Percentiles rank a stretch among this genome's conserved stretches.
Evolutionary conservation across 768 basidiomycete species (phyloP).

Genomic region (Astraeus odoratus): DNA sequence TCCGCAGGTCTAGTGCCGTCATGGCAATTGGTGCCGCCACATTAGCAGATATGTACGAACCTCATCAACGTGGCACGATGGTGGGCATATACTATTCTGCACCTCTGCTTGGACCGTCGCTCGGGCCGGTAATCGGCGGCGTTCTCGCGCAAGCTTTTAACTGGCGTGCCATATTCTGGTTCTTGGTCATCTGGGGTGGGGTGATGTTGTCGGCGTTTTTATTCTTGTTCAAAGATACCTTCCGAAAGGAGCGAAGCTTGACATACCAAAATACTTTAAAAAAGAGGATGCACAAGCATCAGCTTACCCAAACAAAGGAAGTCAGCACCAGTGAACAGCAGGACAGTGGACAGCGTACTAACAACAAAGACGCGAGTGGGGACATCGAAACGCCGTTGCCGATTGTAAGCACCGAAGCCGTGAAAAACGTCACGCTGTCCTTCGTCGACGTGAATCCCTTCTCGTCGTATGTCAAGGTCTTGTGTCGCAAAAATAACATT

Average conservation of each 20-base stretch:
- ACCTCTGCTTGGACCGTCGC: conserved; percentile 64
- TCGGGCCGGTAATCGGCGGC: conserved; percentile 70
- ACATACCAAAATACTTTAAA: conserved; percentile 66
- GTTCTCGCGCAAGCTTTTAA: conserved; percentile 55
- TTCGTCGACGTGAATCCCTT: conserved; percentile 69
- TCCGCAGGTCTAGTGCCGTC: conserved; percentile 53
- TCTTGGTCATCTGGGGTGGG: conserved; percentile 61
- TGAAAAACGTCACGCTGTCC: conserved; percentile 45
- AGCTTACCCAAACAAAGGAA: conserved; percentile 12
- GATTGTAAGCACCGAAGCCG: conserved; percentile 5
- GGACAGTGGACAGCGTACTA: not conserved
- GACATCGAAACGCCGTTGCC: conserved; percentile 20
- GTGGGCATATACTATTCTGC: conserved; percentile 81
- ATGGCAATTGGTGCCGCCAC: conserved; percentile 71
- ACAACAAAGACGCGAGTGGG: too few species aligned
- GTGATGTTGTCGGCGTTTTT: conserved; percentile 50
- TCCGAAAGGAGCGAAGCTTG: conserved; percentile 74
- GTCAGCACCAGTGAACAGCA: conserved; percentile 2
- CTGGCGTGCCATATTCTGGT: conserved; percentile 88
- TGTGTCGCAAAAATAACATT: conserved; percentile 62
- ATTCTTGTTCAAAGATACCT: conserved; percentile 77
- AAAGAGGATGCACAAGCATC: conserved; percentile 27
- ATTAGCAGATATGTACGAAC: conserved; percentile 74
- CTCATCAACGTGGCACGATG: conserved; percentile 65
- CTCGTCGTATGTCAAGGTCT: conserved; percentile 50